Percentiles rank a stretch among this genome's conserved stretches.
Conservation (phyloP, 345 rosid species). For the Ceriops decandra region DNA sequence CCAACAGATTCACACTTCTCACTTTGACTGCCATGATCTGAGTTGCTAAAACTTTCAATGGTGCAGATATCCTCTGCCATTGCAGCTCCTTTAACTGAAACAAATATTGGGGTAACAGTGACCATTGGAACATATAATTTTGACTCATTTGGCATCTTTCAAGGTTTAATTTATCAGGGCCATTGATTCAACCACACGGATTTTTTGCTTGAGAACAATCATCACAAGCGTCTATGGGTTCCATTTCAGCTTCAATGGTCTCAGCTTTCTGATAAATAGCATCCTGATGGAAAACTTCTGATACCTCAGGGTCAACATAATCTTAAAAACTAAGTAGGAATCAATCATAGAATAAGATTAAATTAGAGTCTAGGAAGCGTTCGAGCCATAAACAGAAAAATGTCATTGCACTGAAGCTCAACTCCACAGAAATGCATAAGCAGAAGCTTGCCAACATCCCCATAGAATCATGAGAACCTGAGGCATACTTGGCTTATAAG, state of each 20-base stretch:
- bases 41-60: constrained; percentile 25
- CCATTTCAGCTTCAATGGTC: constrained; percentile 16
- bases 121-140: constrained; percentile 24
- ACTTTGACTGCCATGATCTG: constrained; percentile 23
- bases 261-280: constrained; percentile 21
- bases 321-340: constrained; percentile 3
- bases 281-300: constrained; percentile 39
- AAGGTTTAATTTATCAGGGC: constrained; percentile 13
- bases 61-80: constrained; percentile 20
- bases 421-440: not conserved
- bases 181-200: constrained; percentile 16
- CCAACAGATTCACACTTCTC: constrained; percentile 25
- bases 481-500: not conserved
- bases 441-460: constrained; percentile 4
- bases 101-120: constrained; percentile 22
- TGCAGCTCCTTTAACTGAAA: constrained; percentile 29
- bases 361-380: not conserved
- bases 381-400: not conserved
- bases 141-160: constrained; percentile 14
- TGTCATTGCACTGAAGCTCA: not conserved
- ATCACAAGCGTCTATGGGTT: not conserved
- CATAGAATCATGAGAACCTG: not conserved
- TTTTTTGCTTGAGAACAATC: constrained; percentile 20
- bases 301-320: constrained; percentile 26
- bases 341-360: constrained; percentile 7